Evolutionary conservation across 177 flowering plant species (phyloP), one percentile per base, ranked within the genome.

Genomic region (Vitis hybrid): DNA sequence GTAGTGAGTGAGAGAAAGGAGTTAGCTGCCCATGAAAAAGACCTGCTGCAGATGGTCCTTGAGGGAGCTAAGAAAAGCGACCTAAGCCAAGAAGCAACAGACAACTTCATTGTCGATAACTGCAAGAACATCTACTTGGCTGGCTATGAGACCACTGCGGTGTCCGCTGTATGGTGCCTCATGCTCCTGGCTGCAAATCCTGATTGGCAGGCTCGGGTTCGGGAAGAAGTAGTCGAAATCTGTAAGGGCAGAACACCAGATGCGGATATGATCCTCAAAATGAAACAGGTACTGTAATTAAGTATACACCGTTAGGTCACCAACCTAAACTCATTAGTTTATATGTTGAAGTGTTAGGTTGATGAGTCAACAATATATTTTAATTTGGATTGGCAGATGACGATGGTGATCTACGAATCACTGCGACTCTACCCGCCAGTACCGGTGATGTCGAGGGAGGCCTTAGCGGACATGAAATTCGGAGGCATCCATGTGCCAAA

Each of bases 101-200:
- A 82, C n/a, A 69, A 31, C 0, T 80, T 78, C 74, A 71, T 82
- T 3, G 80, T 75, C 6, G 79, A 80, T 65, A 82, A 80, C 55
- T 77, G 85, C 73, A 82, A 79, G 76, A 78, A 73, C 68, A 70
- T 82, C 8, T 82, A 75, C 76, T 74, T 82, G 14, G 76, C 85
- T 11, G 79, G 81, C 7, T 66, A 55, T 52, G 81, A 80, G 71
- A 75, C 81, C 19, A 75, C 79, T 15, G 83, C 75, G 0, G 71
- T 67, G 14, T 11, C 83, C 3, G 72, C 78, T 7, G 19, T 68
- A 2, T 82, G 83, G 81, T 60, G 62, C 57, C 59, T 80, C 38
- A 74, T 77, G 79, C 67, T 82, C 6, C 38, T 82, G 66, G 85
- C 83, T 60, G n/a, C 74, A 2, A 28, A 80, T 58, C 83, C 60